A percentile compares a stretch with the other conserved stretches of the same genome.
Evolutionary conservation across 108 stramenopile species (phyloP).

Genomic region (Nitzschia inconspicua): DNA sequence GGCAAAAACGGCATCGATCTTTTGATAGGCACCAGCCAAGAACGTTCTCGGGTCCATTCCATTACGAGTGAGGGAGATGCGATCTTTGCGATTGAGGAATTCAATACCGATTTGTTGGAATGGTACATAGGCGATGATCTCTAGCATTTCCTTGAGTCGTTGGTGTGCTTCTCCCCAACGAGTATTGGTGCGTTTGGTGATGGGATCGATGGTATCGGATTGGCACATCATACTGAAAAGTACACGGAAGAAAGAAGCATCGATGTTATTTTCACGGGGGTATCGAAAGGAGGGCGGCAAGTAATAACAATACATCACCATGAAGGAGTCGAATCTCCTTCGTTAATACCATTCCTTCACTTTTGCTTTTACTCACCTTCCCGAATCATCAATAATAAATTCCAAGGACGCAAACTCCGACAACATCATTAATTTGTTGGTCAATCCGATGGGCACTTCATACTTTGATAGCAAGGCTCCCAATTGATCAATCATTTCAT

Average conservation of each 20-base stretch:
- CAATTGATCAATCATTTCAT: slow-evolving; percentile 41
- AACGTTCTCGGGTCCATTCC: slow-evolving; percentile 31
- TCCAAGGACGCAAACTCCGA: slow-evolving; percentile 34
- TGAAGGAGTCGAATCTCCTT: too few species aligned
- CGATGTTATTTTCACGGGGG: background rate
- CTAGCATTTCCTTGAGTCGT: slow-evolving; percentile 47
- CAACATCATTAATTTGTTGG: slow-evolving; percentile 46
- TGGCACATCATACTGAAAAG: slow-evolving; percentile 28
- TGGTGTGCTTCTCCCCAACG: slow-evolving; percentile 40
- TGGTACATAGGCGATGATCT: slow-evolving; percentile 44
- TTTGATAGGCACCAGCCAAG: slow-evolving; percentile 29
- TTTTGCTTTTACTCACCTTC: slow-evolving; percentile 5
- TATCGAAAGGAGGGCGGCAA: too few species aligned
- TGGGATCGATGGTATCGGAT: slow-evolving; percentile 33
- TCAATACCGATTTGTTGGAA: slow-evolving; percentile 34
- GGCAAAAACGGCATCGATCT: slow-evolving; percentile 35
- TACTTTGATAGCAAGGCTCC: slow-evolving; percentile 39
- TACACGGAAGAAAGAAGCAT: background rate
- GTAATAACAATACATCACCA: too few species aligned
- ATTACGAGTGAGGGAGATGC: slow-evolving; percentile 19
- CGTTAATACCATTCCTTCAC: background rate
- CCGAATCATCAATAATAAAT: slow-evolving; percentile 50
- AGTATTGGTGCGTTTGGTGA: slow-evolving; percentile 11
- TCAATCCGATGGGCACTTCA: slow-evolving; percentile 49
- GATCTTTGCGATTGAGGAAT: slow-evolving; percentile 42